Conservation (phyloP, 2,329 filamentous ascomycete genomes). For the Fusarium neocosmosporiellum region DNA sequence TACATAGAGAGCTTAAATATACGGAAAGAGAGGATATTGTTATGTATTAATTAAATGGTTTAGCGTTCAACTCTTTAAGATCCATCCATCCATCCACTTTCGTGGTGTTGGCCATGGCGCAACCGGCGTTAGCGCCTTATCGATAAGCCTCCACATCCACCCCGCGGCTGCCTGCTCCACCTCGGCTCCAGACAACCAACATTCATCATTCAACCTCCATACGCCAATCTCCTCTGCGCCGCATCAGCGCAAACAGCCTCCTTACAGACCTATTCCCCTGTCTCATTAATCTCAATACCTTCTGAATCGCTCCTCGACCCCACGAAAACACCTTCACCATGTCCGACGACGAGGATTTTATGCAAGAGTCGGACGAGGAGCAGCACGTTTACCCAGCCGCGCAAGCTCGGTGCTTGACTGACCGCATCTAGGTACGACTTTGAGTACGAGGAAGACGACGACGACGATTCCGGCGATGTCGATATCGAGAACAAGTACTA, state of each 20-base stretch:
- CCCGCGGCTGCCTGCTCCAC: conserved; percentile 41
- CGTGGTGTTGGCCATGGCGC: neutral
- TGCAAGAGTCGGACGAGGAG: conserved; percentile 61
- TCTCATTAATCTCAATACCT: neutral
- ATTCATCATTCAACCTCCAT: conserved; percentile 14
- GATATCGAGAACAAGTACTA: conserved; percentile 99
- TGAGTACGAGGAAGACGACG: conserved; percentile 94
- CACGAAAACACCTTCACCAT: conserved; percentile 45
- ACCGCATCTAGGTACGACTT: conserved; percentile 79
- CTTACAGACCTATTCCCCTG: neutral
- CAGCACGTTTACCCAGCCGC: conserved; percentile 46
- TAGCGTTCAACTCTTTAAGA: neutral
- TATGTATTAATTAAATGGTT: neutral
- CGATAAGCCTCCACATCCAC: conserved; percentile 35
- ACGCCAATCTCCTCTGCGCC: neutral
- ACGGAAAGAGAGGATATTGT: neutral
- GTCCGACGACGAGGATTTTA: conserved; percentile 64
- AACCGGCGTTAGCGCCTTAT: conserved; percentile 20
- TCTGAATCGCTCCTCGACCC: neutral
- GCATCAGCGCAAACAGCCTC: neutral
- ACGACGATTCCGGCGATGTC: conserved; percentile 87
- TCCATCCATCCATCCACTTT: too few species aligned
- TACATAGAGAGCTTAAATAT: neutral
- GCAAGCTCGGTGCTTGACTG: conserved; percentile 23
- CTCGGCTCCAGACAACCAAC: conserved; percentile 23